These are phyloP conservation scores for Schizonepeta tenuifolia DNA, from an alignment of 257 asterid species.

Conservation along the genomic window DNA sequence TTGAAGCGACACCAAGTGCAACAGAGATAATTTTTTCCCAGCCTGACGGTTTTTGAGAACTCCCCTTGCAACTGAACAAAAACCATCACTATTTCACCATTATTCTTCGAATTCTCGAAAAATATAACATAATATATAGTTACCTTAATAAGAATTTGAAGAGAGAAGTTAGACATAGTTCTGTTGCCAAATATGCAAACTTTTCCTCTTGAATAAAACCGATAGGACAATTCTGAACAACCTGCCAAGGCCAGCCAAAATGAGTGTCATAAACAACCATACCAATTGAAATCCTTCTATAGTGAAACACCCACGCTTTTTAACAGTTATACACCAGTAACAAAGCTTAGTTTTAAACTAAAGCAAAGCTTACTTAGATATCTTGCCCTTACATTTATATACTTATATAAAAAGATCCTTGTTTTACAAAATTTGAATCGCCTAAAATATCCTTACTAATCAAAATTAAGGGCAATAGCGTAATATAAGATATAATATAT, in stretches of 20 bases:
- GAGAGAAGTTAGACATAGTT: constrained; percentile 74
- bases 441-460: too few relatives aligned
- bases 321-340: constrained; percentile 20
- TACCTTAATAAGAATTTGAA: constrained; percentile 72
- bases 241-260: constrained; percentile 57
- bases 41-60: constrained; percentile 51
- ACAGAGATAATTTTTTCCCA: constrained; percentile 52
- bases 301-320: constrained; percentile 27
- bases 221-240: constrained; percentile 79
- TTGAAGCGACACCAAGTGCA: constrained; percentile 57
- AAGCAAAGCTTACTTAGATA: constrained; percentile 20
- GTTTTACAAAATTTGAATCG: too few relatives aligned
- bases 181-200: constrained; percentile 66
- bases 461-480: too few relatives aligned
- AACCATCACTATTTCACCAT: constrained; percentile 35
- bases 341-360: neutral
- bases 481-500: too few relatives aligned
- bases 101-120: constrained; percentile 14
- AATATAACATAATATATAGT: constrained; percentile 17
- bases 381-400: constrained; percentile 31
- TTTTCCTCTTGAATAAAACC: constrained; percentile 68
- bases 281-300: constrained; percentile 11
- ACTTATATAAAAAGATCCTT: too few relatives aligned
- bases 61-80: constrained; percentile 50
- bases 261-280: constrained; percentile 22